Conservation (phyloP, 352 stramenopile species). For the Phytopythium helicoides region DNA sequence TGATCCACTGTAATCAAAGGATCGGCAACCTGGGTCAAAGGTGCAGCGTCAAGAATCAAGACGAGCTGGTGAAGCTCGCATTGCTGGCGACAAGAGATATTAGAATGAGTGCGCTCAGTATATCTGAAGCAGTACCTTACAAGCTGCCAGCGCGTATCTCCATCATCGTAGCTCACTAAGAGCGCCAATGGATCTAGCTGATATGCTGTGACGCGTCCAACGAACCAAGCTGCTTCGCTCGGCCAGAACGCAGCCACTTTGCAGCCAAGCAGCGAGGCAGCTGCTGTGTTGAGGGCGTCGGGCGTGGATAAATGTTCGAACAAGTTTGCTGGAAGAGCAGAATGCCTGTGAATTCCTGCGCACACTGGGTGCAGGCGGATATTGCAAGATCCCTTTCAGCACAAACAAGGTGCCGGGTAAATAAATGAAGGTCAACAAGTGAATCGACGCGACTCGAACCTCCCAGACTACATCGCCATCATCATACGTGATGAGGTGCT, state of each 20-base stretch:
- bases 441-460: neutral
- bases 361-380: neutral
- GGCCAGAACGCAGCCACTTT: neutral
- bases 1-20: too few species aligned
- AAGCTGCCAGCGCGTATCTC: conserved; percentile 1
- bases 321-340: too few species aligned
- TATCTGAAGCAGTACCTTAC: neutral
- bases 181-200: neutral
- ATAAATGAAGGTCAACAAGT: too few species aligned
- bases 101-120: neutral
- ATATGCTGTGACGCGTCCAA: neutral
- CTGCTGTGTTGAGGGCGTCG: neutral
- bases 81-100: neutral
- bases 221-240: conserved; percentile 1
- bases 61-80: neutral
- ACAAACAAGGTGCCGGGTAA: too few species aligned
- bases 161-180: neutral
- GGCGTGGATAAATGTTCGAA: neutral
- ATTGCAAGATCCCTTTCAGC: neutral
- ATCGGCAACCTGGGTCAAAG: neutral
- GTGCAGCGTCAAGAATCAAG: neutral
- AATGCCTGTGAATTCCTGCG: too few species aligned
- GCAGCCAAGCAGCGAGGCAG: neutral
- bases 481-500: neutral
- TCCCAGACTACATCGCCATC: conserved; percentile 1